Conservation (phyloP, 2,329 filamentous ascomycete species). For the Alternaria brassicicola region DNA sequence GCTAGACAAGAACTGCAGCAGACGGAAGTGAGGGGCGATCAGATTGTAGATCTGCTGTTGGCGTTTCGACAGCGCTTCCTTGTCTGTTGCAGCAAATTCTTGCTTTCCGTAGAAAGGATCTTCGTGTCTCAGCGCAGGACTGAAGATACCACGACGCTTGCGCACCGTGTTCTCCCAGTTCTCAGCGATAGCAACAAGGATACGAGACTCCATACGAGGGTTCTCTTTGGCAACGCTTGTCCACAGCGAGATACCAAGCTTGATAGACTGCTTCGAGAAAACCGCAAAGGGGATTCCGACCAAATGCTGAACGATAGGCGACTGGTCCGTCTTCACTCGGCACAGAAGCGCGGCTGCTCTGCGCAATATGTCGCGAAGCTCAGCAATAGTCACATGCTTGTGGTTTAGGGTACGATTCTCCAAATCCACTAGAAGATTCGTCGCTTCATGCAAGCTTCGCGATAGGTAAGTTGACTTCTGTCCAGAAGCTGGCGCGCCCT, state of each 20-base stretch:
- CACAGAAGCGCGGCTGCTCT: conserved; percentile 87
- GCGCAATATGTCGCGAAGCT: conserved; percentile 81
- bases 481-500: conserved; percentile 52
- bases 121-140: conserved; percentile 68
- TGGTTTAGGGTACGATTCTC: conserved; percentile 72
- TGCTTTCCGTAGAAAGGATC: conserved; percentile 92
- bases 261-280: conserved; percentile 94
- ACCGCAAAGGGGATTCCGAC: conserved; percentile 91
- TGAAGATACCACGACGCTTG: conserved; percentile 81
- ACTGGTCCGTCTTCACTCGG: conserved; percentile 74
- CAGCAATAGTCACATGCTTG: conserved; percentile 71
- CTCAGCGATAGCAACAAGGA: conserved; percentile 84
- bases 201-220: conserved; percentile 80
- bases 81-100: conserved; percentile 91
- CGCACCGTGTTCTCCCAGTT: conserved; percentile 89
- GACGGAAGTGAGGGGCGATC: conserved; percentile 81
- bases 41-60: conserved; percentile 82
- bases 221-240: conserved; percentile 97
- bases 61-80: conserved; percentile 72
- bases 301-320: conserved; percentile 81
- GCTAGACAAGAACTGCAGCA: conserved; percentile 89
- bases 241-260: conserved; percentile 94
- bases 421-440: conserved; percentile 70
- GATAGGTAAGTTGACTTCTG: conserved; percentile 31
- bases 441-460: conserved; percentile 58